A percentile compares a stretch with the other conserved stretches of the same genome.
phyloP scores from a whole-genome alignment of 1,139 yeast species.

The Trichomonascaceae sp. region DNA sequence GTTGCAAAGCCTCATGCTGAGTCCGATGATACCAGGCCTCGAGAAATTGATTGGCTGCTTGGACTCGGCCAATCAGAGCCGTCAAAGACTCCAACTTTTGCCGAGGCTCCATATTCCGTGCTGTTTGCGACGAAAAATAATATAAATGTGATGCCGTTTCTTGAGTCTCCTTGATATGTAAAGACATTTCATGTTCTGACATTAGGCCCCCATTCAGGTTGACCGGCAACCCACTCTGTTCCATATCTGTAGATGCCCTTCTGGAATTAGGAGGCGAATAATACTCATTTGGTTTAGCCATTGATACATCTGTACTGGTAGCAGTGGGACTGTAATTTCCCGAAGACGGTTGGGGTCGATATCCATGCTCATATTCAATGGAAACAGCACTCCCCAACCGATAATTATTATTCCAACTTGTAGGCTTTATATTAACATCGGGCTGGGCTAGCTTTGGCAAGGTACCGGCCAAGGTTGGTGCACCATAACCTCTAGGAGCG shows the following conservation, averaged over 20 bases:
- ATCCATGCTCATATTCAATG: conserved; percentile 1
- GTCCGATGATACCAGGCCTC: conserved; percentile 21
- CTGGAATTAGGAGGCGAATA: conserved; percentile 17
- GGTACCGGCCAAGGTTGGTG: not conserved
- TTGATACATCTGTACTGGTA: not conserved
- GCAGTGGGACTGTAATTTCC: conserved; percentile 4
- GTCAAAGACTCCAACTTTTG: conserved; percentile 18
- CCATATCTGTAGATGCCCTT: conserved; percentile 14
- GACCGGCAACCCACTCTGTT: not conserved
- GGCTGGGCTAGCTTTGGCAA: conserved; percentile 3
- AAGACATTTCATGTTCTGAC: conserved; percentile 3
- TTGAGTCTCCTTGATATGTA: conserved; percentile 16
- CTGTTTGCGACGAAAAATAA: conserved; percentile 16
- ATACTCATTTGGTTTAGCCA: conserved; percentile 9
- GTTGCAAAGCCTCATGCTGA: conserved; percentile 12
- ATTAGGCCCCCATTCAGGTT: not conserved
- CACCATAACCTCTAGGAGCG: conserved; percentile 5
- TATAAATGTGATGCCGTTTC: conserved; percentile 22
- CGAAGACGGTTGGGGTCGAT: not conserved
- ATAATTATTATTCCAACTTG: conserved; percentile 1
- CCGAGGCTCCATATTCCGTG: conserved; percentile 12
- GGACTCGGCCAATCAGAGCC: conserved; percentile 17
- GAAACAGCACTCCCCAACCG: conserved; percentile 4
- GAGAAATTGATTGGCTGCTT: conserved; percentile 18
- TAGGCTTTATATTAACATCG: conserved; percentile 1